Conservation (phyloP, 129 eudicot species). For the Centella asiatica region DNA sequence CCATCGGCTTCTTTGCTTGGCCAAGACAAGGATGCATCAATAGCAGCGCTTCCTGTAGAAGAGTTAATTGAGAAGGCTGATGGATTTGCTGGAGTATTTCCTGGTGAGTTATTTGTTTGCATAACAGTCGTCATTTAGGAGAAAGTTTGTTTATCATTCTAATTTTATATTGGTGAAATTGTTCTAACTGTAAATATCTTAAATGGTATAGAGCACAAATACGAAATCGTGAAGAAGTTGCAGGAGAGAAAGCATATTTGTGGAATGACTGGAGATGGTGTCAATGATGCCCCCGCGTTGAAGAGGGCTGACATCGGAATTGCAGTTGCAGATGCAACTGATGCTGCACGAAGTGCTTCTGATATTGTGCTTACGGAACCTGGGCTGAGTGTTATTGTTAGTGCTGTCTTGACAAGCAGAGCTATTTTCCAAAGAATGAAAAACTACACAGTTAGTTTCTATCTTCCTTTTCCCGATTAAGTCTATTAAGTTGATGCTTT, state of each 20-base stretch:
- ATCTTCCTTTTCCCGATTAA: background rate
- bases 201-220: slow-evolving; percentile 62
- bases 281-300: slow-evolving; percentile 86
- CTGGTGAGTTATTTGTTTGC: slow-evolving; percentile 32
- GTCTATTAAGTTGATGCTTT: background rate
- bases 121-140: background rate
- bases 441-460: slow-evolving; percentile 58
- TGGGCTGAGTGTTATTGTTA: slow-evolving; percentile 79
- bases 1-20: slow-evolving; percentile 86
- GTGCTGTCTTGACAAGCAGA: slow-evolving; percentile 83
- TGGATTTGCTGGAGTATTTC: slow-evolving; percentile 90
- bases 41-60: slow-evolving; percentile 71
- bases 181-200: background rate
- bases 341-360: slow-evolving; percentile 89
- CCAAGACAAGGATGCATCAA: slow-evolving; percentile 70
- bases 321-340: slow-evolving; percentile 87
- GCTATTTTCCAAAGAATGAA: slow-evolving; percentile 94
- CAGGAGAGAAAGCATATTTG: slow-evolving; percentile 87
- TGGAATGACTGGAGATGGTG: slow-evolving; percentile 95
- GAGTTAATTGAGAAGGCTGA: slow-evolving; percentile 89
- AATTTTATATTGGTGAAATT: background rate
- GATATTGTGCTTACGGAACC: slow-evolving; percentile 86
- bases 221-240: slow-evolving; percentile 78
- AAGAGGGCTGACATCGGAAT: slow-evolving; percentile 86
- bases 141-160: background rate